phyloP scores from a whole-genome alignment of 2,329 filamentous ascomycete species.

The Camptophora hylomeconis region DNA sequence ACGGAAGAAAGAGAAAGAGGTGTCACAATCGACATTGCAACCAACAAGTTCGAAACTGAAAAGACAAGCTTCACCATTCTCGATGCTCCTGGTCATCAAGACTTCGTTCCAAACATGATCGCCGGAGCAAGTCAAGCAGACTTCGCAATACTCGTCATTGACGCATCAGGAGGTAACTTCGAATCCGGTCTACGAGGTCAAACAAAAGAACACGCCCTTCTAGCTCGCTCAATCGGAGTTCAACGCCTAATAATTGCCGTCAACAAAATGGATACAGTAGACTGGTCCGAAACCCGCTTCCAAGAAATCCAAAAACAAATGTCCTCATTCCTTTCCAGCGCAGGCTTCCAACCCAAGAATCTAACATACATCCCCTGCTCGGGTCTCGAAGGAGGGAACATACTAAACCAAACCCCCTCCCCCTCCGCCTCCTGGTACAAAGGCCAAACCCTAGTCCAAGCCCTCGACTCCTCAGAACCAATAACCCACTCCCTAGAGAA shows the following conservation, averaged over 20 bases:
- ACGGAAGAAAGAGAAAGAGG: constrained; percentile 79
- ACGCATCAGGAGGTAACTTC: constrained; percentile 79
- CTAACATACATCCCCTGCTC: constrained; percentile 82
- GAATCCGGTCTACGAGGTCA: constrained; percentile 89
- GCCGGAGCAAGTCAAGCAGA: constrained; percentile 91
- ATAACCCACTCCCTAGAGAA: constrained; percentile 58
- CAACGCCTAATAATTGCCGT: constrained; percentile 78
- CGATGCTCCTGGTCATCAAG: constrained; percentile 84
- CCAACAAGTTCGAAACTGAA: constrained; percentile 84
- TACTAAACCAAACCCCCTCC: constrained; percentile 38
- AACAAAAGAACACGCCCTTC: constrained; percentile 81
- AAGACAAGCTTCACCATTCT: constrained; percentile 83
- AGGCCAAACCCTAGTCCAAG: constrained; percentile 66
- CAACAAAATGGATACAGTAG: constrained; percentile 84
- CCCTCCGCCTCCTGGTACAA: constrained; percentile 61
- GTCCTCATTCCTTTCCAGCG: constrained; percentile 64
- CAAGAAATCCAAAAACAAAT: constrained; percentile 76
- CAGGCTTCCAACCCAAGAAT: constrained; percentile 71
- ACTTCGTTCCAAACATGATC: constrained; percentile 99
- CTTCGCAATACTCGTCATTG: constrained; percentile 87
- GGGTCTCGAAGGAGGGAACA: constrained; percentile 78
- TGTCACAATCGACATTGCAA: constrained; percentile 93
- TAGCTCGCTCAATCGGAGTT: constrained; percentile 83
- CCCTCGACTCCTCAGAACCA: constrained; percentile 72
- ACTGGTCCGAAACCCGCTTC: constrained; percentile 73